Conservation (phyloP, 2,329 filamentous ascomycete species). For the Phoma sp. region DNA sequence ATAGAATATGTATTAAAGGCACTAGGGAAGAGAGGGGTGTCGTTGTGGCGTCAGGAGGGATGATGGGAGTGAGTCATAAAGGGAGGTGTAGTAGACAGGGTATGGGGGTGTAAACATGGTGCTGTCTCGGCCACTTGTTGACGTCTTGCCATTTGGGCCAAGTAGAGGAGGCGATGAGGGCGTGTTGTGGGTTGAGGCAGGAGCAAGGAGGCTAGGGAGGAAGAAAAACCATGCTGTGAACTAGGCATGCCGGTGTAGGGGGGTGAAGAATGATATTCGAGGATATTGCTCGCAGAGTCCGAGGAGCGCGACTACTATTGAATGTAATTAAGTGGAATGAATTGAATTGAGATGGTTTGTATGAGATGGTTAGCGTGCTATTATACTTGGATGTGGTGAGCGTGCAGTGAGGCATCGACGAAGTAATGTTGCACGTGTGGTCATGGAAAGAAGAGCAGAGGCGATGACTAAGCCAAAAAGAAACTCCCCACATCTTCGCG, state of each 20-base stretch:
- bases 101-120: slow-evolving; percentile 1
- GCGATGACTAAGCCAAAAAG: background rate
- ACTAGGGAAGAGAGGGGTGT: slow-evolving; percentile 15
- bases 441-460: no score
- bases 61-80: background rate
- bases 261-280: no score
- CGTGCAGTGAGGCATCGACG: background rate
- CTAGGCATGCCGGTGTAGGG: no score
- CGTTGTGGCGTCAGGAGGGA: slow-evolving; percentile 10
- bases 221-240: no score
- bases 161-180: background rate
- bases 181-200: background rate
- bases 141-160: background rate
- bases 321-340: no score
- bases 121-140: slow-evolving; percentile 10
- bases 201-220: background rate
- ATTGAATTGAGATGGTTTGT: no score
- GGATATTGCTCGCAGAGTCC: no score
- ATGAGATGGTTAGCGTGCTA: no score
- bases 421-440: no score
- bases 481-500: slow-evolving; percentile 12
- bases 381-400: background rate
- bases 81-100: background rate
- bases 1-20: slow-evolving; percentile 13
- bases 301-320: no score